Base-by-base conservation (phyloP, 257 asterid genomes). In the Schizonepeta tenuifolia region DNA sequence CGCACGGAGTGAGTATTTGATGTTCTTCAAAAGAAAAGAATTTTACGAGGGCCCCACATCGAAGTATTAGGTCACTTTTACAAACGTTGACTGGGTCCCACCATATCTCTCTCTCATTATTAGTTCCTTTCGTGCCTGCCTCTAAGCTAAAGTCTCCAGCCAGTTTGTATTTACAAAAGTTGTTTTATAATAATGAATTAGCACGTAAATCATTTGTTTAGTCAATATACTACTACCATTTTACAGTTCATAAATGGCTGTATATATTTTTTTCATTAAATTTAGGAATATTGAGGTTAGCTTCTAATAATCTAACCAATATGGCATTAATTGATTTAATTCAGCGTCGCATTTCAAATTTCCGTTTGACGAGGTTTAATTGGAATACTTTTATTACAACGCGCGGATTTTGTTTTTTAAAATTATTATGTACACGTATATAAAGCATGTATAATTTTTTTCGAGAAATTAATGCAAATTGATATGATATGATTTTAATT, bases 1-100 rank as follows among this genome's bases (percentile, higher is more conserved):
- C n/a, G n/a, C n/a, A n/a, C n/a, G n/a, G n/a, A n/a, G n/a, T n/a
- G n/a, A n/a, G n/a, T n/a, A n/a, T n/a, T n/a, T n/a, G n/a, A n/a
- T n/a, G n/a, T n/a, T n/a, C n/a, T n/a, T n/a, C n/a, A n/a, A n/a
- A n/a, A n/a, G n/a, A n/a, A n/a, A 24, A 24, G 26, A 24, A 24
- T 24, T 24, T 24, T 24, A 24, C 26, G 75, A 33, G 74, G 63
- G 77, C 7, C 75, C 78, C 44, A 3, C 61, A 24, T 54, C 49
- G 55, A 64, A 35, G 20, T 21, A 14, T 13, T 28, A 72, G 69
- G 66, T 43, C 66, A 41, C 20, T 43, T 44, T 49, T 40, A 58
- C 47, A 72, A 22, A 20, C 62, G 69, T 79, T 79, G 78, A 67
- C 63, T 65, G 75, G 75, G 80, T 65, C 80, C 80, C 80, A 59